A percentile compares a stretch with the other conserved stretches of the same genome.
phyloP scores from a whole-genome alignment of 805 yeast genomes.

The Spathaspora arborariae region DNA sequence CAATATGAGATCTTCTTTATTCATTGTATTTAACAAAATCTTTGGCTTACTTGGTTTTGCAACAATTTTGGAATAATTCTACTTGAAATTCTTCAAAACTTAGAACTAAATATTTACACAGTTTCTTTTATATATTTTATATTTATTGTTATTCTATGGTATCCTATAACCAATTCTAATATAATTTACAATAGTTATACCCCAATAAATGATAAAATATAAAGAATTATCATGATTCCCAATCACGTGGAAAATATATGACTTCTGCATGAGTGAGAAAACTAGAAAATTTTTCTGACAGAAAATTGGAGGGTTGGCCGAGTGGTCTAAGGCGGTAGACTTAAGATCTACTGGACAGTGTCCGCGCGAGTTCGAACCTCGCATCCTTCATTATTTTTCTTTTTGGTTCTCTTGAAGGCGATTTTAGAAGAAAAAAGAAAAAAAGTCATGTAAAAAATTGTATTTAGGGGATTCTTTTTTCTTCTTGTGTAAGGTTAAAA shows the following conservation, averaged over 20 bases:
- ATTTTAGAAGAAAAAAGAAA: too few species aligned
- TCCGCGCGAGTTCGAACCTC: conserved; percentile 56
- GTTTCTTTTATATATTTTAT: too few species aligned
- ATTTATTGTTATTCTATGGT: too few species aligned
- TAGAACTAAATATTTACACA: too few species aligned
- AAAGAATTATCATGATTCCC: too few species aligned
- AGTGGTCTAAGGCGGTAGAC: conserved; percentile 53
- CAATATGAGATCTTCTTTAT: too few species aligned
- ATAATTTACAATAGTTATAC: background rate
- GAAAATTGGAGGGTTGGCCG: conserved; percentile 45
- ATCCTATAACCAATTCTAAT: background rate
- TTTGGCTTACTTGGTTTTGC: too few species aligned
- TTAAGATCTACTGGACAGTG: conserved; percentile 46
- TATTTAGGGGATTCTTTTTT: conserved; percentile 1
- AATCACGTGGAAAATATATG: too few species aligned
- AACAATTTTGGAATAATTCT: too few species aligned
- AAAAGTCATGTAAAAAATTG: background rate
- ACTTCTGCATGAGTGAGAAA: background rate
- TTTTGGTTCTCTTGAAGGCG: too few species aligned
- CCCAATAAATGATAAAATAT: background rate
- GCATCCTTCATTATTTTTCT: conserved; percentile 45
- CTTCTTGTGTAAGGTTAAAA: background rate
- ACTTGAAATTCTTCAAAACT: too few species aligned
- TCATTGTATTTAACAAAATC: too few species aligned
- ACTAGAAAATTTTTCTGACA: background rate